These are phyloP conservation scores for Megacollybia marginata DNA, from an alignment of 768 basidiomycete genomes.

Conservation along the genomic window DNA sequence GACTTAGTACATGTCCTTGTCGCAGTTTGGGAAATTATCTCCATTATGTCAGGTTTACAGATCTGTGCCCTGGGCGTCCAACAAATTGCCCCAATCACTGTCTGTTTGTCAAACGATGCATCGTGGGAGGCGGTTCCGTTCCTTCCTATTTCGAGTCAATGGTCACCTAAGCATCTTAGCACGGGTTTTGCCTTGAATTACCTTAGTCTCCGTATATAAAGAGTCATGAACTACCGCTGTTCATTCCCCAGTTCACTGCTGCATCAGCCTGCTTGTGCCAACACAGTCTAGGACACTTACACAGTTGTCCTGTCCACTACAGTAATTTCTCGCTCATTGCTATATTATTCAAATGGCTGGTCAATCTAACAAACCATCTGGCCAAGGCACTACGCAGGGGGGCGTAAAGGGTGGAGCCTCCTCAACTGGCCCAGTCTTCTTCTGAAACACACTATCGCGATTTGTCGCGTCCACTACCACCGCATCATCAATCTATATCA, in stretches of 20 bases:
- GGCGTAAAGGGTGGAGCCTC: slow-evolving; percentile 45
- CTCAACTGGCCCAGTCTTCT: slow-evolving; percentile 50
- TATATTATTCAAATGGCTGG: not conserved
- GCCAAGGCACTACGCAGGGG: slow-evolving; percentile 24
- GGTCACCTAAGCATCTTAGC: not conserved
- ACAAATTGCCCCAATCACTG: not conserved
- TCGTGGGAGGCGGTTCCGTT: not conserved
- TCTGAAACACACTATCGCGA: slow-evolving; percentile 27
- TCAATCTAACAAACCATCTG: slow-evolving; percentile 12
- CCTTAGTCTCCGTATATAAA: not conserved
- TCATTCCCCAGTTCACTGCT: not conserved
- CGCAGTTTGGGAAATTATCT: not conserved
- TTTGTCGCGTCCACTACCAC: slow-evolving; percentile 7
- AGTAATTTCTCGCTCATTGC: not conserved
- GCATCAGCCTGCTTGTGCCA: not conserved
- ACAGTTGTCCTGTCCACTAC: not conserved
- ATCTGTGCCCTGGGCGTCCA: not conserved
- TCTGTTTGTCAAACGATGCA: no score
- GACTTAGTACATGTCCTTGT: no score
- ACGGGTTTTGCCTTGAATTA: slow-evolving; percentile 3
- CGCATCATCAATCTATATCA: no score
- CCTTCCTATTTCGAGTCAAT: not conserved
- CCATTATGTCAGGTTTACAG: not conserved
- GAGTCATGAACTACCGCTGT: not conserved
- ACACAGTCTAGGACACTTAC: not conserved